phyloP scores from a whole-genome alignment of 2,329 filamentous ascomycete genomes.

The Emericellopsis atlantica region DNA sequence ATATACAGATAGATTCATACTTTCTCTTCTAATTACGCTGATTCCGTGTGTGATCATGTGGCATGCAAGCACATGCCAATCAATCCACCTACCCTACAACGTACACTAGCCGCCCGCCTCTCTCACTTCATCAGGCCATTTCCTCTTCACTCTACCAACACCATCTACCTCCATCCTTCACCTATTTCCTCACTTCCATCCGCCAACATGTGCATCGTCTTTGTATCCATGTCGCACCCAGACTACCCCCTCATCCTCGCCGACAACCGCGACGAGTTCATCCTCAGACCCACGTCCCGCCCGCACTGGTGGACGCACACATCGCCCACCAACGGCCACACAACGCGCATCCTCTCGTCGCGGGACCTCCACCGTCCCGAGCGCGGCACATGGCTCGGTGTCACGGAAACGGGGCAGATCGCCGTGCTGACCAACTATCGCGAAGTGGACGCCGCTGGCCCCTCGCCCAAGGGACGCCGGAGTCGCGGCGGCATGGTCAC shows the following conservation, averaged over 20 bases:
- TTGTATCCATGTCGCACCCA: constrained; percentile 65
- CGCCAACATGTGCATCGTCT: constrained; percentile 58
- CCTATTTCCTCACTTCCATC: background rate
- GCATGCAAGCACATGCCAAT: too few relatives aligned
- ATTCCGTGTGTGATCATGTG: too few relatives aligned
- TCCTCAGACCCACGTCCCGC: constrained; percentile 49
- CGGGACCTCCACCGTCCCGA: constrained; percentile 49
- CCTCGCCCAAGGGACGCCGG: constrained; percentile 39
- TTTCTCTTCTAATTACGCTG: too few relatives aligned
- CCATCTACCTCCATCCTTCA: background rate
- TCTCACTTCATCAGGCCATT: too few relatives aligned
- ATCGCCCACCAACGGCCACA: constrained; percentile 18
- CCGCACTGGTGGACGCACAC: constrained; percentile 50
- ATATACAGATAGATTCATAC: too few relatives aligned
- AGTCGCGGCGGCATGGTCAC: constrained; percentile 54
- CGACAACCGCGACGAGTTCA: constrained; percentile 68
- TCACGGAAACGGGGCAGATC: constrained; percentile 45
- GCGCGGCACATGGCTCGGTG: constrained; percentile 53
- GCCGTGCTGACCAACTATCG: constrained; percentile 57
- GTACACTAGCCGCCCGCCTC: too few relatives aligned
- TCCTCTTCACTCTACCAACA: background rate
- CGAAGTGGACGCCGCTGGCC: constrained; percentile 35
- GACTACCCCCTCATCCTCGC: constrained; percentile 62
- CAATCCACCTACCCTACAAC: too few relatives aligned
- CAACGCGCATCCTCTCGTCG: constrained; percentile 38